These are phyloP conservation scores for Kalanchoe fedtschenkoi DNA, from an alignment of 164 flowering plant genomes.

Conservation along the genomic window DNA sequence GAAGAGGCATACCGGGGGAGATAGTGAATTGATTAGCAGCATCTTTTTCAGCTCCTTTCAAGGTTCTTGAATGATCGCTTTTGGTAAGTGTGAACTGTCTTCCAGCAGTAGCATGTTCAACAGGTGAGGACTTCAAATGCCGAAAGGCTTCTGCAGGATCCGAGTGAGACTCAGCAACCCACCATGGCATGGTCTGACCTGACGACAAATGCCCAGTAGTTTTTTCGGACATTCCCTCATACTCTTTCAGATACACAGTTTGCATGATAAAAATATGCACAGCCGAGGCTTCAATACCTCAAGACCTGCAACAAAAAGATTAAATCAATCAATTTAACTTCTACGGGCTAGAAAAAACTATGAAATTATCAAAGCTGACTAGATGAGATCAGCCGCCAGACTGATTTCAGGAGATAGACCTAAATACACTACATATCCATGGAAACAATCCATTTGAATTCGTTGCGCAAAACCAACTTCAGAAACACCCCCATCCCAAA, in stretches of 20 bases:
- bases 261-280: slow-evolving; percentile 29
- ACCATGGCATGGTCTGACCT: slow-evolving; percentile 25
- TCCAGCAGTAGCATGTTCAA: slow-evolving; percentile 17
- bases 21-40: slow-evolving; percentile 30
- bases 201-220: slow-evolving; percentile 30
- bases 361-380: too few species aligned
- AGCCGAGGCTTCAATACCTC: too few species aligned
- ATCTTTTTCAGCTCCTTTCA: neutral
- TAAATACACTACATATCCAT: neutral
- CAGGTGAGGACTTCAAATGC: slow-evolving; percentile 20
- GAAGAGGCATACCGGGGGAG: slow-evolving; percentile 45
- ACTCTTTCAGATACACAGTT: slow-evolving; percentile 36
- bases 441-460: neutral
- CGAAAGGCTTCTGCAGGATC: slow-evolving; percentile 26
- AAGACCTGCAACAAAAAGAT: neutral
- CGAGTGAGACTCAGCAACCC: slow-evolving; percentile 39
- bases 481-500: too few species aligned
- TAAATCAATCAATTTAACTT: neutral
- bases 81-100: slow-evolving; percentile 15
- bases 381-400: neutral
- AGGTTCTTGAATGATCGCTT: neutral
- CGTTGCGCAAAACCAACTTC: too few species aligned
- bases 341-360: neutral
- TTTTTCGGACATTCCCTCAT: slow-evolving; percentile 26
- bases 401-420: neutral